Evolutionary conservation across 2,329 filamentous ascomycete species (phyloP).

Genomic region (Cladosporium velox): DNA sequence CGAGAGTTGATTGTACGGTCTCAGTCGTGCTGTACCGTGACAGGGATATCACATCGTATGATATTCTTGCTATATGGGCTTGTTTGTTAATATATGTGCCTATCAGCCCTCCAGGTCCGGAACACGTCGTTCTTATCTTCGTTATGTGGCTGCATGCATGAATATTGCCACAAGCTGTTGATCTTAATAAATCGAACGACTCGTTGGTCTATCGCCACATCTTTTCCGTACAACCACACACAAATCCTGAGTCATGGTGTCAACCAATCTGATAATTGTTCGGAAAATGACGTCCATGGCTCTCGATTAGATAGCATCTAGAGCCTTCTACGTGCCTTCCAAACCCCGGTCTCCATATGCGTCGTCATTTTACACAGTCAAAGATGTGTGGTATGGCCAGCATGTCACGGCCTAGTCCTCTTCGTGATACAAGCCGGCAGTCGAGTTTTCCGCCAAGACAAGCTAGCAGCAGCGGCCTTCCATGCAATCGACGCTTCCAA

Average conservation of each 20-base stretch:
- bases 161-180: neutral
- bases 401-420: neutral
- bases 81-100: neutral
- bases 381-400: neutral
- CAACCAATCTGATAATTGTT: neutral
- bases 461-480: neutral
- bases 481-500: constrained; percentile 10
- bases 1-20: neutral
- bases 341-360: neutral
- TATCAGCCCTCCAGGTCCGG: neutral
- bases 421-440: neutral
- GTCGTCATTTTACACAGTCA: neutral
- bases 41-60: neutral
- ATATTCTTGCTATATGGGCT: neutral
- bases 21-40: neutral
- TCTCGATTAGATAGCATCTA: neutral
- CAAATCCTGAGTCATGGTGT: neutral
- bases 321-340: neutral
- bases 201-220: neutral
- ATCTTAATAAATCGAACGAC: neutral
- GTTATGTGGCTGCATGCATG: neutral
- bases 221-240: neutral
- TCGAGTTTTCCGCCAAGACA: constrained; percentile 9
- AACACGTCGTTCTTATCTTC: neutral
- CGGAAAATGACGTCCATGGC: neutral